Evolutionary conservation across 257 asterid genomes (phyloP).

Genomic region (Anisodus tanguticus): DNA sequence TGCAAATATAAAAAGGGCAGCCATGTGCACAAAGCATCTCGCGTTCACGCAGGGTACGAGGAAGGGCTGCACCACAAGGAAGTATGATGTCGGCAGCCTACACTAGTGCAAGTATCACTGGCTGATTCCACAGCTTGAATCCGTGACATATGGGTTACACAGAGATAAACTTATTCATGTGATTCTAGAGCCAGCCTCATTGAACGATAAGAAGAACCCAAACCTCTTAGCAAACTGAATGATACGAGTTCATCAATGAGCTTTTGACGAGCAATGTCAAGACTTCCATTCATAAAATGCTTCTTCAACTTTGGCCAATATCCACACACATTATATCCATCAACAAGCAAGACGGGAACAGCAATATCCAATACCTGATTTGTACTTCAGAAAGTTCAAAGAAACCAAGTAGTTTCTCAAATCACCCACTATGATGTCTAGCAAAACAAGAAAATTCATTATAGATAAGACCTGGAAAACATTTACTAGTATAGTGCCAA

Average conservation of each 20-base stretch:
- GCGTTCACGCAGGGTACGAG: not conserved
- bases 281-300: constrained; percentile 81
- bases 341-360: constrained; percentile 90
- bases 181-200: constrained; percentile 13
- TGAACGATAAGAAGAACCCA: constrained; percentile 41
- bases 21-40: not conserved
- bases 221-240: constrained; percentile 89
- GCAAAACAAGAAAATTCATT: constrained; percentile 30
- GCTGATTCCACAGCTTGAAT: not conserved
- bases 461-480: constrained; percentile 42
- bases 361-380: constrained; percentile 79
- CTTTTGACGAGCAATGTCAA: constrained; percentile 94
- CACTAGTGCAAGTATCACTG: not conserved
- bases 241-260: constrained; percentile 87
- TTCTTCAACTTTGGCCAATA: constrained; percentile 96
- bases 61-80: not conserved
- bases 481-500: constrained; percentile 75
- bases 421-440: constrained; percentile 26
- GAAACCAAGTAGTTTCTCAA: constrained; percentile 28
- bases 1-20: not conserved
- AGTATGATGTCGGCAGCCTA: not conserved
- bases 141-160: not conserved
- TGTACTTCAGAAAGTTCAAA: constrained; percentile 56
- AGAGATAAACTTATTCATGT: not conserved
- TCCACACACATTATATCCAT: constrained; percentile 96